Conservation (phyloP, 192 early-diverging fungal species). For the Coemansia sp. region DNA sequence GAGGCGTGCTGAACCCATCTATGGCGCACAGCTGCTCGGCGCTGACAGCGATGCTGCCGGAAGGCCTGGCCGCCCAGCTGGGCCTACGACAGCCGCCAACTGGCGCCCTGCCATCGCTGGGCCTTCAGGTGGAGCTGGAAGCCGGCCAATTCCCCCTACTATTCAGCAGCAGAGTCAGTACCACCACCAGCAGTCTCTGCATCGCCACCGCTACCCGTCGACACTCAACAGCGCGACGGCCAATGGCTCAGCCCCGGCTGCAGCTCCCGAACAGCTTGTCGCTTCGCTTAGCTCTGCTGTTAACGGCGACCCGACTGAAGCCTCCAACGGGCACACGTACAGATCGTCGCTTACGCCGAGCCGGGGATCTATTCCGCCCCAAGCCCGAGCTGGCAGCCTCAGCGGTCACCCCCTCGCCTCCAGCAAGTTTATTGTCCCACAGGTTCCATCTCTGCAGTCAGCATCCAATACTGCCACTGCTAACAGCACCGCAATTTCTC, state of each 20-base stretch:
- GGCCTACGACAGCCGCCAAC: neutral
- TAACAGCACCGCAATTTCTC: neutral
- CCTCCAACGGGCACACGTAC: too few relatives aligned
- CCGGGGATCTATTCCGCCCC: neutral
- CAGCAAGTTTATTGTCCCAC: neutral
- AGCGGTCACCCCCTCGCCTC: neutral
- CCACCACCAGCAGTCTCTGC: neutral
- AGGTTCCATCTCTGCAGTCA: neutral
- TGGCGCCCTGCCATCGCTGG: neutral
- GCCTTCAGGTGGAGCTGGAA: slow-evolving; percentile 1
- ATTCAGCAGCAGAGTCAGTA: too few relatives aligned
- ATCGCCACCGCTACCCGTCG: neutral
- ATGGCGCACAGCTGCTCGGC: slow-evolving; percentile 13
- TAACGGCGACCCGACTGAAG: neutral
- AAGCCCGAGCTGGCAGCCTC: neutral
- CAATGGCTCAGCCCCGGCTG: neutral
- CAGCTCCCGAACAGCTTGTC: too few relatives aligned
- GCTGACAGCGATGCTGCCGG: neutral
- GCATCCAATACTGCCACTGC: neutral
- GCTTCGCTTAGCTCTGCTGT: neutral
- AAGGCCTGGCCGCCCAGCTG: too few relatives aligned
- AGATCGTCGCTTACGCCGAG: too few relatives aligned
- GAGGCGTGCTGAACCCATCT: slow-evolving; percentile 48
- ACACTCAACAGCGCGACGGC: neutral
- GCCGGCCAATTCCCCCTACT: neutral